A percentile compares a stretch with the other conserved stretches of the same genome.
Conservation (phyloP, 352 stramenopile species). For the Globisporangium echinulatum region DNA sequence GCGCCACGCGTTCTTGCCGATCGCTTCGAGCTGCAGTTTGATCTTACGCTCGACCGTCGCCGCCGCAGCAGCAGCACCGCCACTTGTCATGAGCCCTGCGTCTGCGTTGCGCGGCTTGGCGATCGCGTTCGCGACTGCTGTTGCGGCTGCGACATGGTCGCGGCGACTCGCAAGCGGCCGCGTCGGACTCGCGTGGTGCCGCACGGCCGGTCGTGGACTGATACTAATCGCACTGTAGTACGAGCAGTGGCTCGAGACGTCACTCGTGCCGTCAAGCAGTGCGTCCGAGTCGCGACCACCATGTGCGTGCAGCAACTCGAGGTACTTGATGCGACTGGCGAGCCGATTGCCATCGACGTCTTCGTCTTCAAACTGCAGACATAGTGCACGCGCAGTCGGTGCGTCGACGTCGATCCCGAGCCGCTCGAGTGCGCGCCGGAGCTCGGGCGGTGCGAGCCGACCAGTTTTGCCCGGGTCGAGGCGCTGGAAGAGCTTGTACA, state of each 20-base stretch:
- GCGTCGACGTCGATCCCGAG: constrained; percentile 46
- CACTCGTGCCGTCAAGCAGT: constrained; percentile 44
- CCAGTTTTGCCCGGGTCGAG: constrained; percentile 53
- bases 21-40: constrained; percentile 38
- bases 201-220: constrained; percentile 38
- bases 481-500: constrained; percentile 58
- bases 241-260: constrained; percentile 68
- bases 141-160: constrained; percentile 27
- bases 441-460: constrained; percentile 45
- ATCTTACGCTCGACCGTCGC: constrained; percentile 52
- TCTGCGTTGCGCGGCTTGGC: constrained; percentile 19
- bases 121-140: constrained; percentile 27
- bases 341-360: constrained; percentile 33
- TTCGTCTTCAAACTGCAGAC: constrained; percentile 48
- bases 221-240: constrained; percentile 74
- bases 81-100: constrained; percentile 7
- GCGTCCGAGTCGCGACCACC: constrained; percentile 61
- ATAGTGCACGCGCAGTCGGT: constrained; percentile 25
- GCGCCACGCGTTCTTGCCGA: constrained; percentile 54
- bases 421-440: constrained; percentile 54
- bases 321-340: constrained; percentile 44
- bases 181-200: constrained; percentile 9
- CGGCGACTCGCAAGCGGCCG: constrained; percentile 19
- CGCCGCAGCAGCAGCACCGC: constrained; percentile 24
- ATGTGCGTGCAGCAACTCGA: constrained; percentile 53